Evolutionary conservation across 2,329 filamentous ascomycete genomes (phyloP).

Genomic region (Chrysoporthe deuterocubensis): DNA sequence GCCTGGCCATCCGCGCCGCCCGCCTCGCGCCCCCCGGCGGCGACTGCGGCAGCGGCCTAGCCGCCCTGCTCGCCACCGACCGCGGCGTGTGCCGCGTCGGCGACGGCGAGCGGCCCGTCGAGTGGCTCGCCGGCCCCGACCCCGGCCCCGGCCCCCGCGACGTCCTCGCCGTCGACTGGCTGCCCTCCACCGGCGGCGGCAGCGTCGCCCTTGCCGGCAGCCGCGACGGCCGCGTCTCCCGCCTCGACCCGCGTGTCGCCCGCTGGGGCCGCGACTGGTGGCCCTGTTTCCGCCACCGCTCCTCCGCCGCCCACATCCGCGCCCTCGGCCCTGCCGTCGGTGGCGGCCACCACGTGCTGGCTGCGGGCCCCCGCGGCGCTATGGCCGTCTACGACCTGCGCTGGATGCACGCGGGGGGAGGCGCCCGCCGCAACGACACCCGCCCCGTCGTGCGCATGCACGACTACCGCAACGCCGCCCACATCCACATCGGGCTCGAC

Average conservation of each 20-base stretch:
- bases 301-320: conserved; percentile 53
- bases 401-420: neutral
- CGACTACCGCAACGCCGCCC: conserved; percentile 54
- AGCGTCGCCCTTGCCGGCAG: conserved; percentile 56
- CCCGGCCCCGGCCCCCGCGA: conserved; percentile 35
- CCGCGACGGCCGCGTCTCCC: conserved; percentile 50
- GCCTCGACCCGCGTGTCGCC: conserved; percentile 49
- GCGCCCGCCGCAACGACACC: conserved; percentile 36
- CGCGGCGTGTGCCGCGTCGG: conserved; percentile 48
- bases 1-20: conserved; percentile 35
- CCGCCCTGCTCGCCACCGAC: conserved; percentile 54
- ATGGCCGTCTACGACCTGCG: conserved; percentile 64
- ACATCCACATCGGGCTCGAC: conserved; percentile 56
- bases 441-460: conserved; percentile 52
- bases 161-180: conserved; percentile 55
- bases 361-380: conserved; percentile 52
- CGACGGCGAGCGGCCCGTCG: conserved; percentile 37
- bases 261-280: neutral
- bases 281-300: conserved; percentile 39
- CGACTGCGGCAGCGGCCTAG: conserved; percentile 42
- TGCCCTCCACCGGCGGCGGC: conserved; percentile 45
- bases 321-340: conserved; percentile 53
- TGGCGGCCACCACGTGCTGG: conserved; percentile 53
- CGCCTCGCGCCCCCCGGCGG: conserved; percentile 43
- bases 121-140: conserved; percentile 33